Evolutionary conservation across 1,284 basidiomycete genomes (phyloP).

Genomic region (Tilletia caries): DNA sequence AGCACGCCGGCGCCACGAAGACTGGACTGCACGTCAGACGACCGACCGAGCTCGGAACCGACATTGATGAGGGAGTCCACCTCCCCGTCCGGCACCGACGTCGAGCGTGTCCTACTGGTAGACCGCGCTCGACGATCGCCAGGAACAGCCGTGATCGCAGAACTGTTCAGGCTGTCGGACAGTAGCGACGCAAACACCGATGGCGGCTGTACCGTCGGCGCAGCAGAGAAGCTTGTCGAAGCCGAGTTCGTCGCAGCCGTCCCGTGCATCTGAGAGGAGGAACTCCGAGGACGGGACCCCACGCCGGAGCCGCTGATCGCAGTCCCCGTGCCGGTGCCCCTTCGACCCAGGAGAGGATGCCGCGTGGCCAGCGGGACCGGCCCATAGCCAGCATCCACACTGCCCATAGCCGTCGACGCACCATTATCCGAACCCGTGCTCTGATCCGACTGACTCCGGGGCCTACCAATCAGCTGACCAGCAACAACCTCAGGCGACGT

Average conservation of each 20-base stretch:
- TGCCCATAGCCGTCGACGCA: too few species aligned
- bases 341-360: too few species aligned
- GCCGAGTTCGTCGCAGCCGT: neutral
- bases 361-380: neutral
- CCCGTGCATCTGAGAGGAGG: neutral
- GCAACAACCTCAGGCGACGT: neutral
- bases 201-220: neutral
- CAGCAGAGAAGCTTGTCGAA: slow-evolving; percentile 9
- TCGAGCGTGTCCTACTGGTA: neutral
- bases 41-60: too few species aligned
- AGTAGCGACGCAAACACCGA: neutral
- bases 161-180: neutral
- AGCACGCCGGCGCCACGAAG: neutral
- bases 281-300: too few species aligned
- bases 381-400: neutral
- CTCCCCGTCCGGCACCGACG: neutral
- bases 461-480: neutral
- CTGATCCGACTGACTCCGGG: too few species aligned
- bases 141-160: neutral
- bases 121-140: neutral
- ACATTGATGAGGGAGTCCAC: too few species aligned
- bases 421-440: too few species aligned
- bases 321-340: neutral
- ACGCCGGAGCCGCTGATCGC: neutral
- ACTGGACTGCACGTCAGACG: neutral